phyloP scores from a whole-genome alignment of 2,329 filamentous ascomycete genomes.

The Aureobasidium sp. region DNA sequence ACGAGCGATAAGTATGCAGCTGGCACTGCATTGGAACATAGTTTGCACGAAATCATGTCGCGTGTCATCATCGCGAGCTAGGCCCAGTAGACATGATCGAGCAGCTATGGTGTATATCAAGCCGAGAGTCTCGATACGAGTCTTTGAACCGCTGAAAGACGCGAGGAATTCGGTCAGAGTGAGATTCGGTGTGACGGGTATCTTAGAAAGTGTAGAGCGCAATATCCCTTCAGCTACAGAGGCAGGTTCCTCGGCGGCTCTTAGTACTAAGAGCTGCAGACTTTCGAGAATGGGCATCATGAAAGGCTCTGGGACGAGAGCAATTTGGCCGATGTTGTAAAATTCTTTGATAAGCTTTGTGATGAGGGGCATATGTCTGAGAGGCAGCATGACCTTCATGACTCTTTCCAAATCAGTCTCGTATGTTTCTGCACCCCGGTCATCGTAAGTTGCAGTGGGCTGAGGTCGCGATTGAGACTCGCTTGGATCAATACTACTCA shows the following conservation, averaged over 20 bases:
- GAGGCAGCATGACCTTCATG: not conserved
- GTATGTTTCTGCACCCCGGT: not conserved
- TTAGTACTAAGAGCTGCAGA: not conserved
- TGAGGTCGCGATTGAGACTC: not conserved
- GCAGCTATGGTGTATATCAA: slow-evolving; percentile 21
- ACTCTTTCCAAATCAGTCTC: not conserved
- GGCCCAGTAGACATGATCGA: slow-evolving; percentile 14
- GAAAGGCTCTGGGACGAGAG: not conserved
- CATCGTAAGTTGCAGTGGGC: not conserved
- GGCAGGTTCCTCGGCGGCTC: not conserved
- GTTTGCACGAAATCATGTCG: slow-evolving; percentile 17
- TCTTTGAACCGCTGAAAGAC: slow-evolving; percentile 19
- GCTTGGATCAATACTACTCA: not conserved
- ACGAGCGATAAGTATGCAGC: slow-evolving; percentile 17
- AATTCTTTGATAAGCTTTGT: not conserved
- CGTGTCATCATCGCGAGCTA: slow-evolving; percentile 9
- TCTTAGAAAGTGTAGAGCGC: not conserved
- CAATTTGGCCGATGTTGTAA: not conserved
- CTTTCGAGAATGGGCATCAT: not conserved
- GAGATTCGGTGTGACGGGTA: not conserved
- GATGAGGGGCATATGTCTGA: not conserved
- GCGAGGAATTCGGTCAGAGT: slow-evolving; percentile 15
- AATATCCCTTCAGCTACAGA: not conserved
- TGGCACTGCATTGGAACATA: slow-evolving; percentile 15
- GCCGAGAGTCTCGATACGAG: slow-evolving; percentile 21